These are phyloP conservation scores for Diaporthe sp. DNA, from an alignment of 2,329 filamentous ascomycete genomes.

Conservation along the genomic window DNA sequence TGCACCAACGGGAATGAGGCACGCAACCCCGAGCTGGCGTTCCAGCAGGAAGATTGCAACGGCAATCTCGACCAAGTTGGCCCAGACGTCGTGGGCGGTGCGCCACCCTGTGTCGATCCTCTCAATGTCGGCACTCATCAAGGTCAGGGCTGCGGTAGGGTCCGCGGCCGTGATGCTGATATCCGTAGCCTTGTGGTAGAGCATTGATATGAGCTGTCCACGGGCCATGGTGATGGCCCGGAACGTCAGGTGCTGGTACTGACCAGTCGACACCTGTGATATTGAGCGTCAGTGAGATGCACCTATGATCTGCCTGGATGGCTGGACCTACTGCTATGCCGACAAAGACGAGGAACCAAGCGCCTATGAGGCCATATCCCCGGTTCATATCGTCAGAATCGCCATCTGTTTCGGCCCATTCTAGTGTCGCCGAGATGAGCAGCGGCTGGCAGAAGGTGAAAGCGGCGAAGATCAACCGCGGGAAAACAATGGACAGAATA, in stretches of 20 bases:
- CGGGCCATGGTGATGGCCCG: slow-evolving; percentile 54
- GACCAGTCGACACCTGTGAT: slow-evolving; percentile 45
- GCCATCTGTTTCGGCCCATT: slow-evolving; percentile 49
- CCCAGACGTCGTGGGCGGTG: slow-evolving; percentile 72
- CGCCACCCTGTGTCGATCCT: slow-evolving; percentile 53
- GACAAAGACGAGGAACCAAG: slow-evolving; percentile 56
- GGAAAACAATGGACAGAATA: slow-evolving; percentile 51
- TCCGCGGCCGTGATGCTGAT: slow-evolving; percentile 51
- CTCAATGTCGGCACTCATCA: slow-evolving; percentile 64
- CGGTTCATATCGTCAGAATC: slow-evolving; percentile 40
- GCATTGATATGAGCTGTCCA: slow-evolving; percentile 56
- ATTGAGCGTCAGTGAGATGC: neutral
- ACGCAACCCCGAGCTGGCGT: slow-evolving; percentile 6
- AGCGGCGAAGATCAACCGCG: slow-evolving; percentile 54
- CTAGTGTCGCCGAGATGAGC: slow-evolving; percentile 52
- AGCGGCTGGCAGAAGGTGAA: slow-evolving; percentile 62
- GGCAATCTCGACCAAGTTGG: slow-evolving; percentile 65
- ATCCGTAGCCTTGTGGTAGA: slow-evolving; percentile 61
- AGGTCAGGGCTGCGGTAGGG: slow-evolving; percentile 58
- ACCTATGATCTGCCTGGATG: neutral
- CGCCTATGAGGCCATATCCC: slow-evolving; percentile 57
- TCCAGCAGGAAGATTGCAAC: slow-evolving; percentile 68
- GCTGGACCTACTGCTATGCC: slow-evolving; percentile 54
- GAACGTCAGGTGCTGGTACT: slow-evolving; percentile 52
- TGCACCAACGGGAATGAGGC: neutral